Base-by-base conservation (phyloP, 164 flowering plant species). In the Magnolia officinalis region DNA sequence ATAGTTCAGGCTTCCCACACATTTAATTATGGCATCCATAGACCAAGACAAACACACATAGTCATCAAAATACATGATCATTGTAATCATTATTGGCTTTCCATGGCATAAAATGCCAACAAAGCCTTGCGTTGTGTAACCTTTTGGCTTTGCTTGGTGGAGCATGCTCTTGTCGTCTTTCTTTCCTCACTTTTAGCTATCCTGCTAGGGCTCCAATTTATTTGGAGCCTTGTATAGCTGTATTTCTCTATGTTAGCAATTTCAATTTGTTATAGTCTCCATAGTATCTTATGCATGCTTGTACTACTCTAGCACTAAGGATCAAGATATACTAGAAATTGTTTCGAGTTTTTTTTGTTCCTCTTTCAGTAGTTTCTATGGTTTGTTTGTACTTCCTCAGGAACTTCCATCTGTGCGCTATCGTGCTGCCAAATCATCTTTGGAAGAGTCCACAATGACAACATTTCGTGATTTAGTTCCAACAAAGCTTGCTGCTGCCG, bases 321-420 rank as follows among this genome's bases (percentile, higher is more conserved):
- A 55, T 55, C 61, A 55, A 9, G 61, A 16, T 24, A 23, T 11
- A 66, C 29, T 9, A 13, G 16, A 23, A 66, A 24, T 23, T 66
- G 45, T 66, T 66, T 26, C 26, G 14, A 21, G 6, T 66, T 66
- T 8, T 21, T 24, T 21, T 23, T 23, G 69, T 64, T 21, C 67
- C 6, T 21, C 24, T n/a, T 19, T 64, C 23, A 59, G 63, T 19
- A 64, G 24, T 20, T 64, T 21, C 21, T 64, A 64, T 64, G 10
- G 14, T 68, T 68, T 68, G 50, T 24, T 50, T 74, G 63, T 29
- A 37, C 76, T 68, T 71, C 26, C 63, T 52, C 87, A 96, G 99
- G 99, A 96, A 75, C 88, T 91, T 82, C 99, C 99, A 70, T 82
- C 59, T 81, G 97, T 96, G 75, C 95, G 97, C 52, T 96, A 89